phyloP scores from a whole-genome alignment of 1,139 yeast species.

The Nakaseomyces bracarensis region DNA sequence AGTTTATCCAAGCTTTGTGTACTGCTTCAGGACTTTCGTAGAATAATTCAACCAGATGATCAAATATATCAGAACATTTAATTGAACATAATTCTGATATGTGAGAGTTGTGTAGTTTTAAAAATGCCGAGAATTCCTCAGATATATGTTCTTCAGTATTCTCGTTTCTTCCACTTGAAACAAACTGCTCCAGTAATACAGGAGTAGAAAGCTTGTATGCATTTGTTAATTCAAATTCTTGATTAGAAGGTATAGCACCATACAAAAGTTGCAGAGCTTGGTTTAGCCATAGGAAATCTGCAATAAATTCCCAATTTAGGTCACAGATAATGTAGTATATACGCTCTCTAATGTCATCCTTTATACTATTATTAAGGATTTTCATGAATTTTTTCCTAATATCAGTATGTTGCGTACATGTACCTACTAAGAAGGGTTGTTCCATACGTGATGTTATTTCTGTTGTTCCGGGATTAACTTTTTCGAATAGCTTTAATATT shows the following conservation, averaged over 20 bases:
- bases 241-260: constrained; percentile 59
- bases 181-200: constrained; percentile 38
- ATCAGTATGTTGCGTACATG: constrained; percentile 68
- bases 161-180: constrained; percentile 13
- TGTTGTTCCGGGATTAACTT: constrained; percentile 67
- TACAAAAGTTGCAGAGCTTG: constrained; percentile 85
- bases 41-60: constrained; percentile 72
- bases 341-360: constrained; percentile 69
- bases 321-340: constrained; percentile 78
- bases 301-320: constrained; percentile 93
- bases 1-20: constrained; percentile 73
- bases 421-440: constrained; percentile 92
- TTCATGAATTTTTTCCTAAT: constrained; percentile 75
- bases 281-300: constrained; percentile 90
- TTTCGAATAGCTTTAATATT: constrained; percentile 81
- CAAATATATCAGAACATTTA: constrained; percentile 51
- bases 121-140: constrained; percentile 21
- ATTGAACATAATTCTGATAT: constrained; percentile 44
- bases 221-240: constrained; percentile 39
- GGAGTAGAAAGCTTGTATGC: constrained; percentile 54
- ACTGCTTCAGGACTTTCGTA: constrained; percentile 75
- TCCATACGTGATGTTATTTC: constrained; percentile 94
- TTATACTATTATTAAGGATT: constrained; percentile 72
- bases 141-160: constrained; percentile 10
- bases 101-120: constrained; percentile 44